phyloP scores from a whole-genome alignment of 345 rosid species.

The Gossypium thurberi region DNA sequence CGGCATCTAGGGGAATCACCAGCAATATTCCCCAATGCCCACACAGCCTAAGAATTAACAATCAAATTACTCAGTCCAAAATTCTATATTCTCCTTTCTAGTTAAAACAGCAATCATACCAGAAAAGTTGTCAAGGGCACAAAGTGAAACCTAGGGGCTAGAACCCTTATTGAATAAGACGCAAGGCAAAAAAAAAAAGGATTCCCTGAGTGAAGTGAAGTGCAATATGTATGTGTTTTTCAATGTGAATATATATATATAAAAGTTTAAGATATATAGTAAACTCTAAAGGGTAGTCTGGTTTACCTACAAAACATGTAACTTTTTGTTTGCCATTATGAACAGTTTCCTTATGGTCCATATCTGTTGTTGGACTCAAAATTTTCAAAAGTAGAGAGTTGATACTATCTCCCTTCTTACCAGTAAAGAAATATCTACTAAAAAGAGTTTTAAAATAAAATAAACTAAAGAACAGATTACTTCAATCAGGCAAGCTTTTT shows the following conservation, averaged over 20 bases:
- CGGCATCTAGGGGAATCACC: constrained; percentile 92
- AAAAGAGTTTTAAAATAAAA: no score
- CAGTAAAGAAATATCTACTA: no score
- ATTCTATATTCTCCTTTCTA: background rate
- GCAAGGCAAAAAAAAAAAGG: background rate
- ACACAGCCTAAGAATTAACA: constrained; percentile 53
- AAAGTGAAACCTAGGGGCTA: background rate
- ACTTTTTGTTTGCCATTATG: background rate
- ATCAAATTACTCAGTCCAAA: background rate
- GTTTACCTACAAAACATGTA: background rate
- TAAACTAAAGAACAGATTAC: no score
- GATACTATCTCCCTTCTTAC: no score
- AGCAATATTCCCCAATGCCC: constrained; percentile 94
- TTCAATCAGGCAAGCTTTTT: no score
- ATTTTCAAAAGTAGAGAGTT: no score
- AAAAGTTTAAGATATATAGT: background rate
- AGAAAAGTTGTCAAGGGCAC: background rate
- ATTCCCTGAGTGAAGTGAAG: background rate
- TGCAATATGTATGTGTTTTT: background rate
- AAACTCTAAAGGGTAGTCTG: background rate
- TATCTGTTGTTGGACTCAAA: no score
- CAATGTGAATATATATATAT: background rate
- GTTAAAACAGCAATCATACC: background rate
- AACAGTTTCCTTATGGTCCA: no score
- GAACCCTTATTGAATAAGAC: no score